Evolutionary conservation across 345 rosid genomes (phyloP).

Genomic region (Salix koriyanagi): DNA sequence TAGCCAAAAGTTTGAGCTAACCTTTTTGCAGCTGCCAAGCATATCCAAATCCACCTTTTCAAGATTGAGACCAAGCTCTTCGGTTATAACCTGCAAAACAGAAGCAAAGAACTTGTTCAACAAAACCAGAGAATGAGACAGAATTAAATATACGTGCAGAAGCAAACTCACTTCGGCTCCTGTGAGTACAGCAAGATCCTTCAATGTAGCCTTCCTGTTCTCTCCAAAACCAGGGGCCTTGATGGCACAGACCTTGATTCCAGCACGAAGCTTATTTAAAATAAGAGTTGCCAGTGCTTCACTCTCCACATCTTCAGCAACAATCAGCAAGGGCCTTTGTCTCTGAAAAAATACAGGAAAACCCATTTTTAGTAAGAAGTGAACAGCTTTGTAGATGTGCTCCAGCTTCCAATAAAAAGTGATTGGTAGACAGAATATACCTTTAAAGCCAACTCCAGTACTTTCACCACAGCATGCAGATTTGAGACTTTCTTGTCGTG

Average conservation of each 20-base stretch:
- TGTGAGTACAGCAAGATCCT: conserved; percentile 85
- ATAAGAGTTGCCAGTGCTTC: conserved; percentile 85
- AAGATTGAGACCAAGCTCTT: conserved; percentile 91
- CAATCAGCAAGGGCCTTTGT: conserved; percentile 79
- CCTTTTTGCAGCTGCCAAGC: conserved; percentile 96
- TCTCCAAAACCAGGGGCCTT: conserved; percentile 99
- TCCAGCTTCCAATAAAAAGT: neutral
- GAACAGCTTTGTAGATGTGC: neutral
- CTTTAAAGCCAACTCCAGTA: conserved; percentile 86
- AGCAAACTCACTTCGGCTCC: conserved; percentile 68
- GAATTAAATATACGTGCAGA: neutral
- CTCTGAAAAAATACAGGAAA: conserved; percentile 38
- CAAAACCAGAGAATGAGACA: neutral
- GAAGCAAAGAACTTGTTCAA: neutral
- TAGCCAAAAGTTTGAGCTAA: conserved; percentile 5
- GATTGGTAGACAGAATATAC: conserved; percentile 26
- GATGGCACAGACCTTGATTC: conserved; percentile 94
- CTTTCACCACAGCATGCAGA: conserved; percentile 73
- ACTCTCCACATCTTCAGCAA: conserved; percentile 96
- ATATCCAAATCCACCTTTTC: conserved; percentile 78
- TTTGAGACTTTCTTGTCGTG: conserved; percentile 95
- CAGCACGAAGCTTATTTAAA: conserved; percentile 92
- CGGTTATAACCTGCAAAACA: conserved; percentile 65
- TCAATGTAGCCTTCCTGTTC: conserved; percentile 76
- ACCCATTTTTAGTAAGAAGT: neutral